phyloP scores from a whole-genome alignment of 495 filamentous ascomycete genomes.

The Sabuloglossum arenarium region DNA sequence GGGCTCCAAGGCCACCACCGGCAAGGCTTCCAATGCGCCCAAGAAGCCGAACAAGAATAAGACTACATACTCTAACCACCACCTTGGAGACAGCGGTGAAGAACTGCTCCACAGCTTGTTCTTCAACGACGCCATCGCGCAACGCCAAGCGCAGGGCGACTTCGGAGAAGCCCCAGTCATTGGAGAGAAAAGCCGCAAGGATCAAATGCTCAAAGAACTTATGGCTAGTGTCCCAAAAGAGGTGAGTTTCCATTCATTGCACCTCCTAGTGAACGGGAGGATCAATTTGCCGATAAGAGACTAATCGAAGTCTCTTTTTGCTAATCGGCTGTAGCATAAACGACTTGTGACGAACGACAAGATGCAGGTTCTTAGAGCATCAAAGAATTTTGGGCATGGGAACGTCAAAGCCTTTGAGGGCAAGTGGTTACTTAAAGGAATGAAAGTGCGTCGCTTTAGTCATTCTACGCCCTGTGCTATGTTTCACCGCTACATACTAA shows the following conservation, averaged over 20 bases:
- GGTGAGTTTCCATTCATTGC: not conserved
- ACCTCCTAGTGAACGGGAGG: not conserved
- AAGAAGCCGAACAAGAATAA: not conserved
- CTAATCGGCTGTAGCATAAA: not conserved
- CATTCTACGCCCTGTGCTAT: not conserved
- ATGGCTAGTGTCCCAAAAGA: slow-evolving; percentile 2
- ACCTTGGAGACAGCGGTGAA: not conserved
- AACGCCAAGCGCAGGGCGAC: not conserved
- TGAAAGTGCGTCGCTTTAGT: not conserved
- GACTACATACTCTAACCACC: not conserved
- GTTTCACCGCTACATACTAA: not conserved
- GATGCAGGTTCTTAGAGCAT: slow-evolving; percentile 2
- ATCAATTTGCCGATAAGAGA: not conserved
- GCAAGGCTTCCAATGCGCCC: not conserved
- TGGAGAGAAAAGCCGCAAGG: not conserved
- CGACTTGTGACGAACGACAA: slow-evolving; percentile 3
- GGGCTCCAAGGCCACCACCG: not conserved
- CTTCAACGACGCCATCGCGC: not conserved
- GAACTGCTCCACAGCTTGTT: not conserved
- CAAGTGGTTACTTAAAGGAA: slow-evolving; percentile 3
- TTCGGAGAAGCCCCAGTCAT: not conserved
- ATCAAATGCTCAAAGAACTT: slow-evolving; percentile 2
- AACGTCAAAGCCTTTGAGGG: not conserved
- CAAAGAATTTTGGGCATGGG: slow-evolving; percentile 3
- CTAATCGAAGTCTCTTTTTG: not conserved